phyloP scores from a whole-genome alignment of 2,329 filamentous ascomycete species.

The Ceratocystiopsis minuta region DNA sequence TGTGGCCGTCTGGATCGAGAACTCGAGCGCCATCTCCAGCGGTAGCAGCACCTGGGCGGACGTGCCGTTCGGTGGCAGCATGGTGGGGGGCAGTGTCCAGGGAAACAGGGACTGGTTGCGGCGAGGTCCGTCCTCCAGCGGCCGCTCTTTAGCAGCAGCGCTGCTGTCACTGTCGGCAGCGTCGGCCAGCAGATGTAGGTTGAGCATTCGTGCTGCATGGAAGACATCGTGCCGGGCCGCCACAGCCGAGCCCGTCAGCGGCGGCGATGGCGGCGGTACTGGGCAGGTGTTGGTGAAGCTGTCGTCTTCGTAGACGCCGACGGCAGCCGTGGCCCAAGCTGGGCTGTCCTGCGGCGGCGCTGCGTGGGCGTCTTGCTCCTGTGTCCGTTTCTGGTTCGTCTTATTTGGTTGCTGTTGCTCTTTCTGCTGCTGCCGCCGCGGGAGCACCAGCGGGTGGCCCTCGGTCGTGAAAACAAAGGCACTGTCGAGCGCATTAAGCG shows the following conservation, averaged over 20 bases:
- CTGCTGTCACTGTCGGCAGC: slow-evolving; percentile 34
- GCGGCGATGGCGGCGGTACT: slow-evolving; percentile 34
- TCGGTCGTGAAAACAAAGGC: slow-evolving; percentile 92
- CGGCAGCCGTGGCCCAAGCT: slow-evolving; percentile 11
- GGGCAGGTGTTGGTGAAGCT: slow-evolving; percentile 48
- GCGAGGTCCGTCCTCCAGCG: background rate
- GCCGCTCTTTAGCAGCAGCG: background rate
- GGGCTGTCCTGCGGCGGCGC: background rate
- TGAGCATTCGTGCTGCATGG: slow-evolving; percentile 71
- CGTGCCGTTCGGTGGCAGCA: slow-evolving; percentile 61
- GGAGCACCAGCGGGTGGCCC: slow-evolving; percentile 81
- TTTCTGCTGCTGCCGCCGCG: slow-evolving; percentile 19
- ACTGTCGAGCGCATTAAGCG: slow-evolving; percentile 70
- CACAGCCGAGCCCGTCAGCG: slow-evolving; percentile 60
- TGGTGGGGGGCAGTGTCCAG: slow-evolving; percentile 67
- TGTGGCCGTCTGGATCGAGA: slow-evolving; percentile 31
- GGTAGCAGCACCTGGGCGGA: slow-evolving; percentile 55
- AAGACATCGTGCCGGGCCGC: slow-evolving; percentile 69
- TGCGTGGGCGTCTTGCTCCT: background rate
- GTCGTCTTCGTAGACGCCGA: slow-evolving; percentile 20
- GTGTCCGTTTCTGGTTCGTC: background rate
- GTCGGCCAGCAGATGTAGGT: slow-evolving; percentile 41
- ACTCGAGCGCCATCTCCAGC: slow-evolving; percentile 50
- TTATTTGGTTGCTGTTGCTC: slow-evolving; percentile 9
- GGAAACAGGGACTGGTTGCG: slow-evolving; percentile 55